Evolutionary conservation across 129 eudicot genomes (phyloP).

Genomic region (Solidago caesia): DNA sequence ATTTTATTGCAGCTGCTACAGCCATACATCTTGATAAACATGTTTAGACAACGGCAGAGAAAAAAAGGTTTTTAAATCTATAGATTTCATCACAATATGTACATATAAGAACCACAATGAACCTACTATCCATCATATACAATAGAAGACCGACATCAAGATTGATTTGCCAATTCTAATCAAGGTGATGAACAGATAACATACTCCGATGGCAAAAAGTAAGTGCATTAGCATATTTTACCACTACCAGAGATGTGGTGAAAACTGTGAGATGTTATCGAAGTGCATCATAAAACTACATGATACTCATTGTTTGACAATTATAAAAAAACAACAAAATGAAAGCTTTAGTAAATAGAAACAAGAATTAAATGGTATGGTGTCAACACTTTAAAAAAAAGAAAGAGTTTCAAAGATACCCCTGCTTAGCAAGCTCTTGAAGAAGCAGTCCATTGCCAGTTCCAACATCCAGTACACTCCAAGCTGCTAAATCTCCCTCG

Average conservation of each 20-base stretch:
- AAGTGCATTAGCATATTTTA: neutral
- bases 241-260: conserved; percentile 16
- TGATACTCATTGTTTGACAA: conserved; percentile 6
- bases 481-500: conserved; percentile 56
- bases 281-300: conserved; percentile 16
- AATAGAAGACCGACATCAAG: conserved; percentile 4
- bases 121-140: conserved; percentile 3
- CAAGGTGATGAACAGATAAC: neutral
- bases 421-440: conserved; percentile 94
- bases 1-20: neutral
- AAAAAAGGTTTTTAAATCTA: neutral
- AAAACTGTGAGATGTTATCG: neutral
- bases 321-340: neutral
- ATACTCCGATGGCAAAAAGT: neutral
- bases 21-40: conserved; percentile 5
- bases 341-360: neutral
- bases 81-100: neutral
- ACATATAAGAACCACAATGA: neutral
- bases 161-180: neutral
- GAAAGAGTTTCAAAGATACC: conserved; percentile 46
- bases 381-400: neutral
- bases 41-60: neutral
- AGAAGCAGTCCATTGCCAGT: conserved; percentile 98
- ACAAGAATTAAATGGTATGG: neutral
- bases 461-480: conserved; percentile 97